Percentiles rank a stretch among this genome's conserved stretches.
These are phyloP conservation scores for Reticulascus tulasneorum DNA, from an alignment of 2,329 filamentous ascomycete species.

Conservation along the genomic window DNA sequence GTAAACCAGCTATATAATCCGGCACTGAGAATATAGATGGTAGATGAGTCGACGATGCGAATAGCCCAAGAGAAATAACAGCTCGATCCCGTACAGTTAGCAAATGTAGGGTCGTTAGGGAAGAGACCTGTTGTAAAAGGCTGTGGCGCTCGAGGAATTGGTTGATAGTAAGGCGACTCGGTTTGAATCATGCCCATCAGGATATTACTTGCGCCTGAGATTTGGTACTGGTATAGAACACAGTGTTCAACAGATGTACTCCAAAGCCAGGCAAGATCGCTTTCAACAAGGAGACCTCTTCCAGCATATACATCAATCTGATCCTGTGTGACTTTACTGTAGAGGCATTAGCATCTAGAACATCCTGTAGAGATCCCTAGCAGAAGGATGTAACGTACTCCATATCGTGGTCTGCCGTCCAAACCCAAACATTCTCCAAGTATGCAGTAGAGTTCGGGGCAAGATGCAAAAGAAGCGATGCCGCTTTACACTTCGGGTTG, in stretches of 20 bases:
- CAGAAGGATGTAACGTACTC: no score
- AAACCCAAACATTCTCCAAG: constrained; percentile 55
- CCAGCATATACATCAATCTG: constrained; percentile 30
- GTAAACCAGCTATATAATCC: background rate
- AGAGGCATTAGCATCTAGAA: no score
- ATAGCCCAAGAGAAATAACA: background rate
- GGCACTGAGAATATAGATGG: background rate
- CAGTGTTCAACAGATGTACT: constrained; percentile 18
- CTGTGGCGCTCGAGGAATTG: constrained; percentile 14
- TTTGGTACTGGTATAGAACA: constrained; percentile 46
- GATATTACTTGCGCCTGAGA: constrained; percentile 41
- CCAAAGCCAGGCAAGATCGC: constrained; percentile 17
- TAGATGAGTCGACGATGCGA: background rate
- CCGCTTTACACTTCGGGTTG: constrained; percentile 26
- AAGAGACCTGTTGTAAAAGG: constrained; percentile 15
- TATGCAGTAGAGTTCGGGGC: constrained; percentile 42
- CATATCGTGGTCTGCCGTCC: constrained; percentile 63
- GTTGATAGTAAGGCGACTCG: constrained; percentile 23
- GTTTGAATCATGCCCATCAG: constrained; percentile 45
- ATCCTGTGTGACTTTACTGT: constrained; percentile 5
- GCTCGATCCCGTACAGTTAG: background rate
- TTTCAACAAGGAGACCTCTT: constrained; percentile 29
- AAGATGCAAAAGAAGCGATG: constrained; percentile 48
- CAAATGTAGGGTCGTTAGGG: constrained; percentile 8
- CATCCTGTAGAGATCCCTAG: no score